Evolutionary conservation across 306 rosid genomes (phyloP).

Genomic region (Lathyrus tuberosus): DNA sequence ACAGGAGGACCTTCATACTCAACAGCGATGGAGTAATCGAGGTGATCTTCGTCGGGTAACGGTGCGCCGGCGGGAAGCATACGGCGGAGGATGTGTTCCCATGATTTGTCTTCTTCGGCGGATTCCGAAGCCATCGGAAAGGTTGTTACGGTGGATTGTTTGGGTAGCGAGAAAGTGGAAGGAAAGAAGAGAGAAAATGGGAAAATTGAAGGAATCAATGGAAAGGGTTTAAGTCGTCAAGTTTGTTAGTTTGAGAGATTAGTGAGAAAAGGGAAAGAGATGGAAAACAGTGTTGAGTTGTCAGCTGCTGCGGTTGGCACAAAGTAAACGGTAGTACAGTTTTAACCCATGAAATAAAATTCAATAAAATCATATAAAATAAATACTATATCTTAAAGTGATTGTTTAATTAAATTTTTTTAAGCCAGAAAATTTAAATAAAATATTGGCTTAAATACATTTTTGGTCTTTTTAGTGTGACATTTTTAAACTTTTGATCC

Average conservation of each 20-base stretch:
- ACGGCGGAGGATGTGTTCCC: slow-evolving; percentile 66
- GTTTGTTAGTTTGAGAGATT: not conserved
- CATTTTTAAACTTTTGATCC: no score
- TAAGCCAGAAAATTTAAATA: no score
- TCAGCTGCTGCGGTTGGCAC: slow-evolving; percentile 45
- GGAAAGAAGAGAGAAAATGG: slow-evolving; percentile 25
- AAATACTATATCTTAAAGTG: no score
- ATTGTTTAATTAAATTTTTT: no score
- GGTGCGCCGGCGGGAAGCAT: slow-evolving; percentile 87
- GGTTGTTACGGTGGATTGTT: slow-evolving; percentile 11
- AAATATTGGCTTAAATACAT: no score
- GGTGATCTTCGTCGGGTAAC: slow-evolving; percentile 81
- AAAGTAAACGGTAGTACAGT: slow-evolving; percentile 43
- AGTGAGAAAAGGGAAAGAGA: slow-evolving; percentile 19
- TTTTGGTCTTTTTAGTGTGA: no score
- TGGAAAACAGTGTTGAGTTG: slow-evolving; percentile 33
- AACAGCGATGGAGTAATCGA: slow-evolving; percentile 80
- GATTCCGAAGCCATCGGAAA: slow-evolving; percentile 62
- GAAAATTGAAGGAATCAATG: slow-evolving; percentile 23
- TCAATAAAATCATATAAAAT: no score
- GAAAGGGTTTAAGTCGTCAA: slow-evolving; percentile 25
- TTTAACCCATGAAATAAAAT: no score
- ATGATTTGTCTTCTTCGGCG: slow-evolving; percentile 53
- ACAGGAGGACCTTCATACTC: slow-evolving; percentile 82
- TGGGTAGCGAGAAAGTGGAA: slow-evolving; percentile 46